Conservation (phyloP, 352 stramenopile species). For the Phytophthora ramorum region DNA sequence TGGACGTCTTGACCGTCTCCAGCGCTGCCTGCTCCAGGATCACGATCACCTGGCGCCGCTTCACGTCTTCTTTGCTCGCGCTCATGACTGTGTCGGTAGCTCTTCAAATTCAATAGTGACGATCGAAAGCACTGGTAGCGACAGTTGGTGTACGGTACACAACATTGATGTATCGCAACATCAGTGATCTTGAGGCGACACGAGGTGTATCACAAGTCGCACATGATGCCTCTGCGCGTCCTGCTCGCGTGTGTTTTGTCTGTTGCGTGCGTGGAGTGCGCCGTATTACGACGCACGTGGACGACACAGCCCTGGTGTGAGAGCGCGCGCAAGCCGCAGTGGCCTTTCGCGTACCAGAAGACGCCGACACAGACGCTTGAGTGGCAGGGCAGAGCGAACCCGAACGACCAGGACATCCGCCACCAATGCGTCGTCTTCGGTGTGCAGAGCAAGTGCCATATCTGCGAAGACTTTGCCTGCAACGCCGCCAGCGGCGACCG, state of each 20-base stretch:
- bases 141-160: not conserved
- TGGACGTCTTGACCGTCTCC: conserved; percentile 99
- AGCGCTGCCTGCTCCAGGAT: conserved; percentile 98
- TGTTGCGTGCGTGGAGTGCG: conserved; percentile 21
- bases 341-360: conserved; percentile 96
- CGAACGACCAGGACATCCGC: conserved; percentile 93
- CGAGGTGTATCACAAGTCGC: conserved; percentile 16
- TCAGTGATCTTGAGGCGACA: conserved; percentile 30
- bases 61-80: conserved; percentile 70
- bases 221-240: not conserved
- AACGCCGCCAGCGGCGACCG: conserved; percentile 36
- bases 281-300: conserved; percentile 87
- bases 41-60: conserved; percentile 94
- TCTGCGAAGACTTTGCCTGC: conserved; percentile 92
- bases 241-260: not conserved
- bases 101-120: conserved; percentile 4
- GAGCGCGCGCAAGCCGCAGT: conserved; percentile 83
- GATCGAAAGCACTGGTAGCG: conserved; percentile 18
- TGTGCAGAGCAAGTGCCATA: conserved; percentile 94
- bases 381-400: conserved; percentile 88
- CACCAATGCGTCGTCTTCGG: conserved; percentile 90
- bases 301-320: conserved; percentile 89
- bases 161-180: conserved; percentile 3
- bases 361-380: conserved; percentile 71
- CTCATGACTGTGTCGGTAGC: conserved; percentile 26